These are phyloP conservation scores for Erigeron philadelphicus DNA, from an alignment of 140 eudicot genomes.

Conservation along the genomic window DNA sequence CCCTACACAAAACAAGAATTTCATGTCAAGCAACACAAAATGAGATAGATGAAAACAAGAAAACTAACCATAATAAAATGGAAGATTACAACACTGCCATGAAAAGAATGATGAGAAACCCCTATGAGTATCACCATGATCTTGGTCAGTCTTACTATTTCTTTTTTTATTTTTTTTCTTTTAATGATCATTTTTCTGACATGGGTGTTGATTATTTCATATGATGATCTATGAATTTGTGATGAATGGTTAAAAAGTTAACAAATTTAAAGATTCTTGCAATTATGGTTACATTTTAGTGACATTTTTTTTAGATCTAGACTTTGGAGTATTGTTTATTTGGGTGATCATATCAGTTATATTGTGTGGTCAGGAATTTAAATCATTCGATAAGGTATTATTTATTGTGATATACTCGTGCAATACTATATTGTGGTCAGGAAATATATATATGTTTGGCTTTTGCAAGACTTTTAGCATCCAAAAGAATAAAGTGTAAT, in stretches of 20 bases:
- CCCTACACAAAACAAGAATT: constrained; percentile 30
- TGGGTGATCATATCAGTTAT: not conserved
- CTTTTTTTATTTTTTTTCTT: not conserved
- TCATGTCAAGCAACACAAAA: constrained; percentile 39
- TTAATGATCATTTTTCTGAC: not conserved
- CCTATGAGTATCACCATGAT: constrained; percentile 96
- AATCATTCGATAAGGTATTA: constrained; percentile 18
- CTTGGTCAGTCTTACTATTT: constrained; percentile 54
- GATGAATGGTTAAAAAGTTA: not conserved
- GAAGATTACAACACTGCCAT: constrained; percentile 80
- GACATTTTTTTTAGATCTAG: not conserved
- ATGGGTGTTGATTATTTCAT: no score
- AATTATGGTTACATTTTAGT: not conserved
- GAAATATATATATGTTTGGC: no score
- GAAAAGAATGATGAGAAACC: constrained; percentile 94
- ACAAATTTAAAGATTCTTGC: not conserved
- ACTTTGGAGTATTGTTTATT: not conserved
- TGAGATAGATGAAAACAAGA: constrained; percentile 33
- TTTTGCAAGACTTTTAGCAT: constrained; percentile 17
- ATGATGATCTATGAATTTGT: no score
- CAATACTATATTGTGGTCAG: no score
- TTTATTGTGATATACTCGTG: constrained; percentile 6
- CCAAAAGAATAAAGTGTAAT: constrained; percentile 20
- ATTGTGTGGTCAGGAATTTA: constrained; percentile 20
- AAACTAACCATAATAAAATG: constrained; percentile 44